Conservation (phyloP, 805 yeast species). For the Ascoidea tarda region DNA sequence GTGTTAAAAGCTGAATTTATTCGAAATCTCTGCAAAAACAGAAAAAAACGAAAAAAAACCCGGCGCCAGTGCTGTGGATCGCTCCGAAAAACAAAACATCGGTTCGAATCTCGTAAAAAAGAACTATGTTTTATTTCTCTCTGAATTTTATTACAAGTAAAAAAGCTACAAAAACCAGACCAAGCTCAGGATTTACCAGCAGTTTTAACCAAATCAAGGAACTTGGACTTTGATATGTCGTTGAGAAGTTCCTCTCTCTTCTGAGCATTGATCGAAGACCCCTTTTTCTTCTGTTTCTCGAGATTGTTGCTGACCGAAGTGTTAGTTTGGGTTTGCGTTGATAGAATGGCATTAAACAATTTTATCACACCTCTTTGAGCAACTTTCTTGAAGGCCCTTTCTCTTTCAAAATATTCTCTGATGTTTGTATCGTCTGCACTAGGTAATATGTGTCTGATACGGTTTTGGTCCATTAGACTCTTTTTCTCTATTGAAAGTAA, state of each 20-base stretch:
- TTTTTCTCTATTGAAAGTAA: constrained; percentile 60
- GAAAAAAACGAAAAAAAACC: no score
- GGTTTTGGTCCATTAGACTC: constrained; percentile 45
- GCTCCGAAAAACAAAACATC: no score
- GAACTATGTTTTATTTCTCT: no score
- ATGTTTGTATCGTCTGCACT: constrained; percentile 36
- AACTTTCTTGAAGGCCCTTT: constrained; percentile 54
- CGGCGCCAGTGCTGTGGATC: no score
- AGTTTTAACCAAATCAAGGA: constrained; percentile 74
- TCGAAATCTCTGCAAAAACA: no score
- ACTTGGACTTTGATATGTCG: constrained; percentile 80
- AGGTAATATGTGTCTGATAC: constrained; percentile 60
- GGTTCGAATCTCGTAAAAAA: no score
- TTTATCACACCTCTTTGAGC: constrained; percentile 85
- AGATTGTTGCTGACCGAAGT: constrained; percentile 31
- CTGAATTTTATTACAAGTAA: no score
- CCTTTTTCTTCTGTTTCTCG: constrained; percentile 27
- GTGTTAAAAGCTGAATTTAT: no score
- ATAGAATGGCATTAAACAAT: constrained; percentile 69
- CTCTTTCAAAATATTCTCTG: constrained; percentile 48
- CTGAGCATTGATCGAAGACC: constrained; percentile 17
- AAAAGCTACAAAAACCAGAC: no score
- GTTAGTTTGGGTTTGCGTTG: constrained; percentile 55
- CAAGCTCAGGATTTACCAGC: constrained; percentile 33
- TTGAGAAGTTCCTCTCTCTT: constrained; percentile 48